Percentiles rank a stretch among this genome's conserved stretches.
These are phyloP conservation scores for Prasinococcaceae sp. DNA, from an alignment of 139 green algal genomes.

Conservation along the genomic window DNA sequence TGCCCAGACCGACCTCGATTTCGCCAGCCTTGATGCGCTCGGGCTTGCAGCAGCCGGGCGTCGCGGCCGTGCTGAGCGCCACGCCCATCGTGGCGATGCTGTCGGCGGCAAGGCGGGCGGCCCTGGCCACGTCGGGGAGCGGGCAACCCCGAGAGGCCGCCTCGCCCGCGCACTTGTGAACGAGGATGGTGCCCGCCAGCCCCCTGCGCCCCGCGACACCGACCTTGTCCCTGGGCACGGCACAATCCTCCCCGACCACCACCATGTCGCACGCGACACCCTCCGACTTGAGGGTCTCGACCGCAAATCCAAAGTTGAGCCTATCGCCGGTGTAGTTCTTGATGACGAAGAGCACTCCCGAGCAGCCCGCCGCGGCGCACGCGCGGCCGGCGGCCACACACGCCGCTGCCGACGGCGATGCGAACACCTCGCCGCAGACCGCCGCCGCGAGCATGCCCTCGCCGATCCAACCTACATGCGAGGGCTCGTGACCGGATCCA, in stretches of 20 bases:
- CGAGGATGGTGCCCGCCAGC: slow-evolving; percentile 66
- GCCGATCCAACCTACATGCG: slow-evolving; percentile 59
- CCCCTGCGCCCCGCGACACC: slow-evolving; percentile 50
- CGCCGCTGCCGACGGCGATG: too few relatives aligned
- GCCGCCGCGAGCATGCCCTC: slow-evolving; percentile 72
- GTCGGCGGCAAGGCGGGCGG: not conserved
- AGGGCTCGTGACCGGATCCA: slow-evolving; percentile 75
- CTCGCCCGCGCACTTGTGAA: slow-evolving; percentile 52
- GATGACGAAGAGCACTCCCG: slow-evolving; percentile 41
- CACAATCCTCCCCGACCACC: slow-evolving; percentile 56
- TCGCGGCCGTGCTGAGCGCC: not conserved
- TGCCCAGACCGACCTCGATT: slow-evolving; percentile 74
- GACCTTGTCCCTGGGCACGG: slow-evolving; percentile 31
- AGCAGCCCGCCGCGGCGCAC: not conserved
- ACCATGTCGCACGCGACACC: slow-evolving; percentile 21
- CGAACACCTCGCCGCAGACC: slow-evolving; percentile 78
- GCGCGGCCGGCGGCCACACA: too few relatives aligned
- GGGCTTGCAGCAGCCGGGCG: not conserved
- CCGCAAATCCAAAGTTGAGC: slow-evolving; percentile 81
- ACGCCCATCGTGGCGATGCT: slow-evolving; percentile 1
- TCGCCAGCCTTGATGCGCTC: not conserved
- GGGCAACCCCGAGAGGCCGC: too few relatives aligned
- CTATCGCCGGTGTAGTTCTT: slow-evolving; percentile 88
- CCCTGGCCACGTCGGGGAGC: not conserved
- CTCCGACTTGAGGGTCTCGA: slow-evolving; percentile 48